Conservation (phyloP, 2,329 filamentous ascomycete species). For the Magnaporthiopsis poae region DNA sequence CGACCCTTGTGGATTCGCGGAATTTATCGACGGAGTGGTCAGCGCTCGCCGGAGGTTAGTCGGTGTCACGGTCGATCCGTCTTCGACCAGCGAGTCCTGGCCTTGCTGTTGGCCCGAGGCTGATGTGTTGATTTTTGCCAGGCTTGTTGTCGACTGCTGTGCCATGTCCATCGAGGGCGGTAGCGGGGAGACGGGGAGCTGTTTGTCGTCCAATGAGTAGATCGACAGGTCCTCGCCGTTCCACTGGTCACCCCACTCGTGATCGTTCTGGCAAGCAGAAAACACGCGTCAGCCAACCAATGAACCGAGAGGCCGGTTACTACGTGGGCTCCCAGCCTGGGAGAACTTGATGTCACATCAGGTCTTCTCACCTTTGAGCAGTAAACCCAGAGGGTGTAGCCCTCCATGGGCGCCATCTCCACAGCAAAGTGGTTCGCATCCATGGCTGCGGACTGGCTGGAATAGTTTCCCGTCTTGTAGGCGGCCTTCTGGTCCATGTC, state of each 20-base stretch:
- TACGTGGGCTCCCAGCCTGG: not conserved
- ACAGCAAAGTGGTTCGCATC: constrained; percentile 93
- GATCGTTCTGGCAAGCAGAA: constrained; percentile 54
- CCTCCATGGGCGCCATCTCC: constrained; percentile 73
- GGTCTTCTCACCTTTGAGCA: constrained; percentile 49
- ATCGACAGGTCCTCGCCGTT: constrained; percentile 96
- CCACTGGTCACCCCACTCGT: constrained; percentile 86
- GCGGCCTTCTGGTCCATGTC: constrained; percentile 97
- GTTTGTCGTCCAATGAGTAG: constrained; percentile 70
- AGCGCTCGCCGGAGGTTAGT: constrained; percentile 66
- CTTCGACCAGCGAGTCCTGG: constrained; percentile 27
- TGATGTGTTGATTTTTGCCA: constrained; percentile 21
- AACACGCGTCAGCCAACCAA: constrained; percentile 13
- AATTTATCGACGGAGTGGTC: constrained; percentile 56
- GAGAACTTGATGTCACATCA: not conserved
- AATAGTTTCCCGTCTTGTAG: constrained; percentile 91
- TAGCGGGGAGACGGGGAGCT: constrained; percentile 42
- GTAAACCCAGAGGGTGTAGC: constrained; percentile 86
- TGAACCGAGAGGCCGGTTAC: not conserved
- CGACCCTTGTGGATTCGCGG: constrained; percentile 35
- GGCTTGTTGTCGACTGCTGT: constrained; percentile 38
- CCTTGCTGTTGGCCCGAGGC: not conserved
- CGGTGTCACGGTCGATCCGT: constrained; percentile 57
- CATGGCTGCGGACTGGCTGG: constrained; percentile 81
- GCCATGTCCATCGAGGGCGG: constrained; percentile 29